Conservation (phyloP, 805 yeast species). For the Sugiyamaella smithiae region DNA sequence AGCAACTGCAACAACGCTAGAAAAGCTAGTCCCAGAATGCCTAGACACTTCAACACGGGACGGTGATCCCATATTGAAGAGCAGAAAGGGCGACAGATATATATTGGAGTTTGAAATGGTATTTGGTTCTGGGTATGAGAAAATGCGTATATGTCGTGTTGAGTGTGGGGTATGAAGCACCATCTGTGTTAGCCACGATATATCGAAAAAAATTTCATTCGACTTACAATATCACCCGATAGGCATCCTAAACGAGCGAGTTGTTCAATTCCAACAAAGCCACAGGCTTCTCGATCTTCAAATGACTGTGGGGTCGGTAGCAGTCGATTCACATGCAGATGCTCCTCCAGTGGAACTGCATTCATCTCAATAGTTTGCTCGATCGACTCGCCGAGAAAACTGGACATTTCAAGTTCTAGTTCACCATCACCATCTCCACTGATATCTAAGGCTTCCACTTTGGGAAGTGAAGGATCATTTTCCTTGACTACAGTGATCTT, state of each 20-base stretch:
- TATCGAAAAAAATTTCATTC: background rate
- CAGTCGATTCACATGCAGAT: constrained; percentile 14
- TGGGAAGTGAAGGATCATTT: background rate
- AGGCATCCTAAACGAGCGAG: constrained; percentile 58
- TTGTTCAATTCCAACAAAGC: constrained; percentile 47
- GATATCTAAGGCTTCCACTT: constrained; percentile 4
- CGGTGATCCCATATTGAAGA: constrained; percentile 47
- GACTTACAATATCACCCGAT: constrained; percentile 60
- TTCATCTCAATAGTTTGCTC: constrained; percentile 6
- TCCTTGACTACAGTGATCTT: constrained; percentile 51
- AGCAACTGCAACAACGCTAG: constrained; percentile 45
- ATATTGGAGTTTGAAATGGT: constrained; percentile 39
- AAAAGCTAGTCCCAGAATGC: constrained; percentile 32
- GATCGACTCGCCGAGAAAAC: constrained; percentile 16
- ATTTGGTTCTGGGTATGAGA: constrained; percentile 66
- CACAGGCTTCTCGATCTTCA: constrained; percentile 49
- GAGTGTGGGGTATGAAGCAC: background rate
- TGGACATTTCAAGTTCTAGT: constrained; percentile 26
- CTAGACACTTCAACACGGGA: constrained; percentile 32
- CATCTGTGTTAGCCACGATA: background rate
- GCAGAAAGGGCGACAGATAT: constrained; percentile 62
- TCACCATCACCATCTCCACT: constrained; percentile 16
- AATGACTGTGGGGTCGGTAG: constrained; percentile 24
- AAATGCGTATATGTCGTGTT: constrained; percentile 42
- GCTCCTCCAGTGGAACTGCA: constrained; percentile 12